Conservation (phyloP, 306 rosid genomes). For the Medicago truncatula region MtrunA17r5.0-ANR NC_053043.1:30027001-30027500, state of each 20-base stretch:
- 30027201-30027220: background rate
- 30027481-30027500: background rate
- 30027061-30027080: constrained; percentile 74
- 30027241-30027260: background rate
- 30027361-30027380: background rate
- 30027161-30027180: background rate
- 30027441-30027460: background rate
- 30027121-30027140: constrained; percentile 91
- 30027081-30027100: constrained; percentile 76
- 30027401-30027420: background rate
- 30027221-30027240: background rate
- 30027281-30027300: background rate
- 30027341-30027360: background rate
- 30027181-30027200: background rate
- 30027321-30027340: background rate
- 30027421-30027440: background rate
- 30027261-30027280: background rate
- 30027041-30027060: constrained; percentile 65
- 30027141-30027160: constrained; percentile 24
- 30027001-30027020: constrained; percentile 21
- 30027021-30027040: constrained; percentile 30
- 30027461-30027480: background rate
- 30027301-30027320: background rate
- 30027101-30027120: constrained; percentile 65
- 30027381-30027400: background rate